phyloP scores from a whole-genome alignment of 1,284 basidiomycete genomes.

The Flammula alnicola region DNA sequence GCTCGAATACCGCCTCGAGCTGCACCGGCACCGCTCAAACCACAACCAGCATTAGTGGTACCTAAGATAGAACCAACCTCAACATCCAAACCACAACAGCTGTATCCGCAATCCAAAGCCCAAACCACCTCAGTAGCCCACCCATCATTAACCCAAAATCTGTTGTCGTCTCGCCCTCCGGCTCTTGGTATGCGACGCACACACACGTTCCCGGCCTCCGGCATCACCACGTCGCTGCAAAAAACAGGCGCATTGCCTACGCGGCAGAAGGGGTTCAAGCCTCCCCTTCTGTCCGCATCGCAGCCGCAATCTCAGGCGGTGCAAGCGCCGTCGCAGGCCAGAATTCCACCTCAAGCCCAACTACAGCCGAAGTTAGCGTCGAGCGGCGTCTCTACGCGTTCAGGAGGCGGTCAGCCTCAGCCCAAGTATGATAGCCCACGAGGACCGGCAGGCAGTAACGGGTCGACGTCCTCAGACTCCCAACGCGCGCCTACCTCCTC shows the following conservation, averaged over 20 bases:
- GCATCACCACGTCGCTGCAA: constrained; percentile 6
- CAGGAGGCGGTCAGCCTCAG: background rate
- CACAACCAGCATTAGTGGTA: background rate
- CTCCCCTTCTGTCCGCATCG: constrained; percentile 30
- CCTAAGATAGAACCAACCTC: background rate
- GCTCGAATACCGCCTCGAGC: too few relatives aligned
- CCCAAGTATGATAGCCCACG: background rate
- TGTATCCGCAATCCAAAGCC: too few relatives aligned
- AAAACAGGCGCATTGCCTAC: constrained; percentile 20
- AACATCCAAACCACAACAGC: background rate
- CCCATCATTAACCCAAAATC: too few relatives aligned
- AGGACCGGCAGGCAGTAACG: constrained; percentile 1
- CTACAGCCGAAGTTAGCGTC: background rate
- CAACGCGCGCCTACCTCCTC: background rate
- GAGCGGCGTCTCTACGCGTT: background rate
- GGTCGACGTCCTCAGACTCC: constrained; percentile 2
- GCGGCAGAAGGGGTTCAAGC: constrained; percentile 34
- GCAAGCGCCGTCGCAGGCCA: background rate
- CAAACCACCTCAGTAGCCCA: too few relatives aligned
- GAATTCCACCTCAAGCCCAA: too few relatives aligned
- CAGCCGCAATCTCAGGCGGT: constrained; percentile 7
- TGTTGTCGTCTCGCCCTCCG: constrained; percentile 27
- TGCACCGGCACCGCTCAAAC: too few relatives aligned
- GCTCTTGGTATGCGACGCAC: constrained; percentile 37
- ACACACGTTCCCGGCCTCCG: constrained; percentile 13